Evolutionary conservation across 2,329 filamentous ascomycete species (phyloP), one percentile per base, ranked within the genome.

Genomic region (Fusarium sp.): DNA sequence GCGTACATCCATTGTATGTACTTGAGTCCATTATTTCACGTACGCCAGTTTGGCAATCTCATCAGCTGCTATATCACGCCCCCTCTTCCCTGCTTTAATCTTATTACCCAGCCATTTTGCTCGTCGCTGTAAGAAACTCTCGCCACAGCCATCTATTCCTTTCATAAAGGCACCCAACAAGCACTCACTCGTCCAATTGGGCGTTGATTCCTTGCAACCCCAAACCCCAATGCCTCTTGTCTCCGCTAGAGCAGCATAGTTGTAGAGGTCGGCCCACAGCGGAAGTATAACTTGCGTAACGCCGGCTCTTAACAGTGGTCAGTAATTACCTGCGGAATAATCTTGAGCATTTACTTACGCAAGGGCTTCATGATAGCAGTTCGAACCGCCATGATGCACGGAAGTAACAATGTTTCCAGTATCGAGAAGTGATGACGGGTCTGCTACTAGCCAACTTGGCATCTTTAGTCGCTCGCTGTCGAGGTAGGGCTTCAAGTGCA

Each of bases 231-330:
- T 79, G 0, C 82, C 82, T 0, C 85, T 72, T 56, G 79, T 83
- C 72, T 87, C 85, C 0, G 82, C 83, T 5, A 82, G 80, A 20
- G 78, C 78, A 13, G 85, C 85, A 60, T 82, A 86, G 55, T 85
- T 84, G 61, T 85, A 86, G 1, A 83, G 80, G 57, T 87, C 86
- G 2, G 83, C 77, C 86, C 86, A 87, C 1, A 82, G 68, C 0
- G 87, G 85, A 3, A 88, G 78, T 11, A 87, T 70, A 11, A 87
- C 72, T 45, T 87, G 86, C 4, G 86, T 84, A 8, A 85, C 78
- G 5, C 85, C 85, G 15, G 81, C 79, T 9, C 85, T 66, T 24
- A 1, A 0, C 3, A 24, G 5, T 30, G 1, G 8, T 66, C 48
- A 66, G 41, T 8, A 8, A 6, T 11, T 15, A 2, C 0, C 11